Evolutionary conservation across 73 alveolate species (phyloP).

Genomic region (Blepharisma japonicum): DNA sequence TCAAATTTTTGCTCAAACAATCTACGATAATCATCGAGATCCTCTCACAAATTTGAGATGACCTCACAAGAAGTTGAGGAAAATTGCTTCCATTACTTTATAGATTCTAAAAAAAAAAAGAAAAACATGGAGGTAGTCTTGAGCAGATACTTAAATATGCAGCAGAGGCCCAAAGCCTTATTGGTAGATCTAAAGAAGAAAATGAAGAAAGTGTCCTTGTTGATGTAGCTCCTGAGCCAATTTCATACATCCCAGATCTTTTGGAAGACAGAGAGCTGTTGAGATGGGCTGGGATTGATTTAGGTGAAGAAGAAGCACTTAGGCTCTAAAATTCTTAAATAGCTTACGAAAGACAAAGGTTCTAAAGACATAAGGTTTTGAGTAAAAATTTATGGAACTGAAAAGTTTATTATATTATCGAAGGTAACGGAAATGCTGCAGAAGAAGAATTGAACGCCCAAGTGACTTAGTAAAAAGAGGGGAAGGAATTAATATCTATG

Average conservation of each 20-base stretch:
- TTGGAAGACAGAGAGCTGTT: conserved; percentile 54
- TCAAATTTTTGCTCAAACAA: not conserved
- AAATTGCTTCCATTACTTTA: too few relatives aligned
- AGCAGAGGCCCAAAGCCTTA: not conserved
- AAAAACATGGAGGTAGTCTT: too few relatives aligned
- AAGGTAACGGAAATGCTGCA: conserved; percentile 80
- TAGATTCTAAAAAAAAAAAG: too few relatives aligned
- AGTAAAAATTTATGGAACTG: conserved; percentile 89
- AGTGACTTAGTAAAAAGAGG: conserved; percentile 90
- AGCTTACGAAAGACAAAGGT: conserved; percentile 35
- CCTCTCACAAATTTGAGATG: too few relatives aligned
- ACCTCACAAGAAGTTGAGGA: too few relatives aligned
- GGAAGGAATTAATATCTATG: conserved; percentile 80
- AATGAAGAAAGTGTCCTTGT: not conserved
- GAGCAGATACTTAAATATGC: not conserved
- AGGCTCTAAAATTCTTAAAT: conserved; percentile 46
- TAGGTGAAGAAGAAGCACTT: conserved; percentile 74
- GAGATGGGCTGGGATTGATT: conserved; percentile 85
- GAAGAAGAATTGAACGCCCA: conserved; percentile 62
- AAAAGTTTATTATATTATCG: conserved; percentile 88
- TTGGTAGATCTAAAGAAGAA: conserved; percentile 12
- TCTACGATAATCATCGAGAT: not conserved
- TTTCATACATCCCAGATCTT: conserved; percentile 60
- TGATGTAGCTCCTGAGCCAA: conserved; percentile 40
- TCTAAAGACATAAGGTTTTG: conserved; percentile 79